Conservation (phyloP, 768 basidiomycete species). For the Podaxis sp. region DNA sequence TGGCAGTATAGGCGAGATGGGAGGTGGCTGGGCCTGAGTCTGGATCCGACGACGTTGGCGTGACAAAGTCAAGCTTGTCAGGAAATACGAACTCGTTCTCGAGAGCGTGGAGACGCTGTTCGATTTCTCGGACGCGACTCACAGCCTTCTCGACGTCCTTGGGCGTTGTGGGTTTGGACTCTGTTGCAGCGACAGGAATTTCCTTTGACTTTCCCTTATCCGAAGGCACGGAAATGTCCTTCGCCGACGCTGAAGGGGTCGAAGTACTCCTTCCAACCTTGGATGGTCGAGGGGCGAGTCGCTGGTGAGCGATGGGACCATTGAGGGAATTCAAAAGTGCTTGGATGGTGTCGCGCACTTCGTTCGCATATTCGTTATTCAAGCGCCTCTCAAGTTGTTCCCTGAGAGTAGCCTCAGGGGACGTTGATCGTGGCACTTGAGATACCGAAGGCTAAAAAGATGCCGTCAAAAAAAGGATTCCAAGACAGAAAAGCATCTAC, state of each 20-base stretch:
- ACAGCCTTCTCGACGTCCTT: slow-evolving; percentile 34
- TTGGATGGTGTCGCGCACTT: slow-evolving; percentile 41
- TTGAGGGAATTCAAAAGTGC: slow-evolving; percentile 37
- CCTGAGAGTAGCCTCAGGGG: slow-evolving; percentile 22
- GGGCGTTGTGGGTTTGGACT: slow-evolving; percentile 22
- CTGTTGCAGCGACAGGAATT: slow-evolving; percentile 8
- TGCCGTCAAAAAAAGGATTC: not conserved
- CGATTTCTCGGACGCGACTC: slow-evolving; percentile 39
- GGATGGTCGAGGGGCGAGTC: slow-evolving; percentile 1
- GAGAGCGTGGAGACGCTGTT: slow-evolving; percentile 38
- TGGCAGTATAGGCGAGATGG: slow-evolving; percentile 54
- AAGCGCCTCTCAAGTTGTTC: slow-evolving; percentile 33
- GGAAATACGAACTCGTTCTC: slow-evolving; percentile 41
- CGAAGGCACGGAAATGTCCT: slow-evolving; percentile 3
- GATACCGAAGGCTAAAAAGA: not conserved
- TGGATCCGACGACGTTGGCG: slow-evolving; percentile 26
- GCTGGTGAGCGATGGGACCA: slow-evolving; percentile 14
- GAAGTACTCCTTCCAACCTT: not conserved
- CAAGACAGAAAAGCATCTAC: not conserved
- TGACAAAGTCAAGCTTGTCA: slow-evolving; percentile 39
- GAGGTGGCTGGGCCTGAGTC: slow-evolving; percentile 24
- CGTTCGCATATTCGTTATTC: slow-evolving; percentile 28
- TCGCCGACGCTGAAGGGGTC: not conserved
- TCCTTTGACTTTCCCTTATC: slow-evolving; percentile 41
- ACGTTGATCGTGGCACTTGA: not conserved